A percentile compares a stretch with the other conserved stretches of the same genome.
phyloP scores from a whole-genome alignment of 805 yeast species.

The Scheffersomyces lignosus region DNA sequence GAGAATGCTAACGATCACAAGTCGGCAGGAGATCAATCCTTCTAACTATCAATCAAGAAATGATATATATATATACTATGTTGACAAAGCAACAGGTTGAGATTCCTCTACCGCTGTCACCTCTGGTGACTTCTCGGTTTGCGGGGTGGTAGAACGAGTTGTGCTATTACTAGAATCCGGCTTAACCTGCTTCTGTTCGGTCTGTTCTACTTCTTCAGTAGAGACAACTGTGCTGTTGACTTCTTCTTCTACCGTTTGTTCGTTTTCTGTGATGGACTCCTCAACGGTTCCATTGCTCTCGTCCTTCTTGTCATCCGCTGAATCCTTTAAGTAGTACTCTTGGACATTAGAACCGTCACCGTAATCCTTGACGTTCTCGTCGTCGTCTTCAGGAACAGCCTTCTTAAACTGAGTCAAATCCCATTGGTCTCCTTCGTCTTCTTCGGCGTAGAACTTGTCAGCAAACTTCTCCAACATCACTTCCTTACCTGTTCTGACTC shows the following conservation, averaged over 20 bases:
- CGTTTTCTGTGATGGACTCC: too few species aligned
- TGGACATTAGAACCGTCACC: slow-evolving; percentile 60
- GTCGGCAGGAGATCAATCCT: neutral
- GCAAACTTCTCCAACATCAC: slow-evolving; percentile 60
- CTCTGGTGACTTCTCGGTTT: too few species aligned
- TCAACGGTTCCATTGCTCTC: too few species aligned
- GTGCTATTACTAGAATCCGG: too few species aligned
- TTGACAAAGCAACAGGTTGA: neutral
- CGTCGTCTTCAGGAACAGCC: slow-evolving; percentile 51
- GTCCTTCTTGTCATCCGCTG: too few species aligned
- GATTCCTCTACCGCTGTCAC: neutral
- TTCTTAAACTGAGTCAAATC: slow-evolving; percentile 60
- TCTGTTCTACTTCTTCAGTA: too few species aligned
- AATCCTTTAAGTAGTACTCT: slow-evolving; percentile 17
- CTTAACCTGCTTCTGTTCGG: too few species aligned
- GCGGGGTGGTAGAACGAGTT: too few species aligned
- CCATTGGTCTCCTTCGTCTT: slow-evolving; percentile 47
- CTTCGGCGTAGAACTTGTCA: slow-evolving; percentile 55
- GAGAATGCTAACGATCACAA: neutral
- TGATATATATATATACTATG: neutral
- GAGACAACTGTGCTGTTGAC: too few species aligned
- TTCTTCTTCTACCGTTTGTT: too few species aligned
- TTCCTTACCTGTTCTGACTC: slow-evolving; percentile 66
- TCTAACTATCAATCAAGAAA: neutral
- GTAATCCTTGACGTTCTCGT: slow-evolving; percentile 59